Base-by-base conservation (phyloP, 2,329 filamentous ascomycete genomes). In the Penicillium concentricum region DNA sequence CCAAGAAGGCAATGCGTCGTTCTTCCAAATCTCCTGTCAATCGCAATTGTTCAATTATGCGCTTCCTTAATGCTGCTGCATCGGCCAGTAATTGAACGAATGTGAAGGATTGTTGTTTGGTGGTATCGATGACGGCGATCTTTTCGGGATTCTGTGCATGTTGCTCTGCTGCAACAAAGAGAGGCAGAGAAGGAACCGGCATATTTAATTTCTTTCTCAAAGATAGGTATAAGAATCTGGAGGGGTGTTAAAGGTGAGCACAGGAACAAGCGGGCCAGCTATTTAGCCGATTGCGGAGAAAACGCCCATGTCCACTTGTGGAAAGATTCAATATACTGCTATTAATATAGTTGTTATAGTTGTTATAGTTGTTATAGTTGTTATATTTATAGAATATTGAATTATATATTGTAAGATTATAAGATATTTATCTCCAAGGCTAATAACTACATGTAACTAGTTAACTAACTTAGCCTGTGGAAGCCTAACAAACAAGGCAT, bases 51-150 rank as follows among this genome's bases (percentile, higher is more conserved):
- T 72, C 68, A 12, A 76, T 61, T 34, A 78, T 71, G 55, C 56
- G 63, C 55, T 71, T 69, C 48, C 76, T 75, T 47, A 76, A 59
- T 1, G 60, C 59, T 6, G 71, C 71, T 2, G 72, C 66, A 62
- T 78, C 75, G 28, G 70, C 70, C 32, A 78, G 67, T 5, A 78
- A 67, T 54, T 78, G 74, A 20, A 60, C 61, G 54, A 72, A 78
- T 4, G 75, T 77, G 57, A 78, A 78, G 9, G 67, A 67, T 50
- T 76, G 60, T 16, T 67, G 63, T 58, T 76, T 77, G 26, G 72
- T 68, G 18, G 66, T 63, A 57, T 78, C 75, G 41, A 77, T 66
- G 16, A 78, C 63, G 12, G 76, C 76, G 37, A 75, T 59, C 51
- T 77, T 76, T 28, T 63, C 51, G 13, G 70, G 63, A 49, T 72